Base-by-base conservation (phyloP, 768 basidiomycete species). In the Leucocoprinus leucothites region DNA sequence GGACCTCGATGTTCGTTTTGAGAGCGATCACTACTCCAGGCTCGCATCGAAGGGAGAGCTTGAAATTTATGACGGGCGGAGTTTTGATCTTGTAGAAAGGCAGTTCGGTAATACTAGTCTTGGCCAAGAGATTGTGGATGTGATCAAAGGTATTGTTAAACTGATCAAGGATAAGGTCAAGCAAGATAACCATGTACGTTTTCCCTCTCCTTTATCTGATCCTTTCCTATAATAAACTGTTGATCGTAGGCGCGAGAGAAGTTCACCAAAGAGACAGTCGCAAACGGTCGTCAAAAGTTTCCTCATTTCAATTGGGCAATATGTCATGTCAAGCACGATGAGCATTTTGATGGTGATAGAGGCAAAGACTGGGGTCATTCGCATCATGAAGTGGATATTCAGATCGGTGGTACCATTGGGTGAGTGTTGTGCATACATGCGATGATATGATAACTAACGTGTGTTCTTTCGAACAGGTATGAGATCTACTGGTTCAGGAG, bases 401-500 rank as follows among this genome's bases (percentile, higher is more conserved):
- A 28, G 24, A 43, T 54, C 21, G 52, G 52, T 25, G 44, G 34
- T 8, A 42, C 51, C 22, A 31, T 45, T 18, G 43, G 28, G 41
- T 48, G n/a, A n/a, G n/a, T n/a, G n/a, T n/a, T n/a, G n/a, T n/a
- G n/a, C n/a, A n/a, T n/a, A n/a, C n/a, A n/a, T n/a, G n/a, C n/a
- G n/a, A n/a, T n/a, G n/a, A n/a, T n/a, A n/a, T n/a, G n/a, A n/a
- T n/a, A n/a, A n/a, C n/a, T n/a, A n/a, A n/a, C n/a, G n/a, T n/a
- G n/a, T n/a, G n/a, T n/a, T n/a, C n/a, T n/a, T n/a, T n/a, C n/a
- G n/a, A n/a, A n/a, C n/a, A 40, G 42, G 9, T 63, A 56, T 38
- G 59, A 60, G 19, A 56, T 61, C 36, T 65, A 63, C 46, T 58
- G 62, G 59, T 52, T 57, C 44, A 50, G 41, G 24, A 43, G 56